Evolutionary conservation across 306 rosid genomes (phyloP).

Genomic region (Bauhinia variegata): DNA sequence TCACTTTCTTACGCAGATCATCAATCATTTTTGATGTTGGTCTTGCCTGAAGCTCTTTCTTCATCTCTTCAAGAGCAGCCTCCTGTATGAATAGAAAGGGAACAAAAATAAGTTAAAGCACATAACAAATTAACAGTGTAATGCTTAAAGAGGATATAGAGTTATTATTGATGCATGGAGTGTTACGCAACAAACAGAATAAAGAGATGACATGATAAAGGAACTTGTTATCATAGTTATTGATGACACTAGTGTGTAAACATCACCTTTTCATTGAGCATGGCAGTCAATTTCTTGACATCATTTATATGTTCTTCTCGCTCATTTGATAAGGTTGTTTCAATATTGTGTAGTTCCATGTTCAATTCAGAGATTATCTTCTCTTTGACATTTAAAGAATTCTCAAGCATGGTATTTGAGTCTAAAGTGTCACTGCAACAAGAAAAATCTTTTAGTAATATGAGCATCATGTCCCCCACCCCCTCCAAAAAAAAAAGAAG

Average conservation of each 20-base stretch:
- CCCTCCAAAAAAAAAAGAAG: background rate
- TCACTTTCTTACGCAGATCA: conserved; percentile 88
- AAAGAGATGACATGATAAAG: background rate
- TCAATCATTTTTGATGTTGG: conserved; percentile 86
- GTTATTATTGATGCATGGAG: background rate
- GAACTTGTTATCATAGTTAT: conserved; percentile 4
- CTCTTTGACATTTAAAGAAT: conserved; percentile 91
- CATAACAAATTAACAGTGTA: no score
- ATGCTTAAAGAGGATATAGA: background rate
- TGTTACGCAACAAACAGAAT: background rate
- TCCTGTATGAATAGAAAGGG: conserved; percentile 59
- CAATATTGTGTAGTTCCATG: conserved; percentile 92
- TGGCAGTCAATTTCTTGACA: conserved; percentile 78
- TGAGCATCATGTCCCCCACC: conserved; percentile 33
- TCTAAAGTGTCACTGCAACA: conserved; percentile 77
- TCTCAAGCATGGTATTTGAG: conserved; percentile 81
- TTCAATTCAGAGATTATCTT: conserved; percentile 90
- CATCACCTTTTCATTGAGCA: conserved; percentile 82
- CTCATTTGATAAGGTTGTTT: conserved; percentile 82
- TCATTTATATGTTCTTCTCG: conserved; percentile 81
- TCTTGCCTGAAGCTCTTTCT: conserved; percentile 80
- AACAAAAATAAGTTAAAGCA: conserved; percentile 18
- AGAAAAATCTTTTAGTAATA: conserved; percentile 29
- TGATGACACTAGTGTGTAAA: conserved; percentile 1
- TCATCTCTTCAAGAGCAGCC: conserved; percentile 71